phyloP scores from a whole-genome alignment of 352 stramenopile genomes.

The Globisporangium nagaii region DNA sequence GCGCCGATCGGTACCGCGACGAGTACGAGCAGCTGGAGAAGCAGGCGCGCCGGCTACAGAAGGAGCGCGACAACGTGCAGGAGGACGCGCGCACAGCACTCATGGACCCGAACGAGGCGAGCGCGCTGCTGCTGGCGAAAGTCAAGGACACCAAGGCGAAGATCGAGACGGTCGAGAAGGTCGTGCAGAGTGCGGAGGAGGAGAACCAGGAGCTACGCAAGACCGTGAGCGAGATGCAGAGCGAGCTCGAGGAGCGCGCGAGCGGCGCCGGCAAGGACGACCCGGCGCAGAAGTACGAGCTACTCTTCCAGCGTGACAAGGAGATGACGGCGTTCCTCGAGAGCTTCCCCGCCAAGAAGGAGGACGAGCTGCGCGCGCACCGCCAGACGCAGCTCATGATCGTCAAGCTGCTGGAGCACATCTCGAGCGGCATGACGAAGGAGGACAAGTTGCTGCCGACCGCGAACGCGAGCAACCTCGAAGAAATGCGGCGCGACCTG shows the following conservation, averaged over 20 bases:
- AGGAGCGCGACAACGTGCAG: slow-evolving; percentile 69
- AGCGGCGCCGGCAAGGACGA: slow-evolving; percentile 61
- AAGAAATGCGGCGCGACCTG: slow-evolving; percentile 87
- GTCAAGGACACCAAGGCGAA: slow-evolving; percentile 86
- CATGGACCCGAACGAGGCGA: slow-evolving; percentile 88
- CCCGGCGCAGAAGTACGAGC: slow-evolving; percentile 78
- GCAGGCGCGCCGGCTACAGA: slow-evolving; percentile 59
- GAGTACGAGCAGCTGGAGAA: slow-evolving; percentile 74
- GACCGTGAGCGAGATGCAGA: slow-evolving; percentile 46
- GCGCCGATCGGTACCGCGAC: slow-evolving; percentile 60
- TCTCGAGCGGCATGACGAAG: slow-evolving; percentile 58
- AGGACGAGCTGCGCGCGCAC: slow-evolving; percentile 50
- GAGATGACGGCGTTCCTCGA: slow-evolving; percentile 91
- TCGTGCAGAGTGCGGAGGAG: slow-evolving; percentile 38
- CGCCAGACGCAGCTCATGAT: slow-evolving; percentile 70
- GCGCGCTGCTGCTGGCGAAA: slow-evolving; percentile 73
- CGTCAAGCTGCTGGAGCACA: slow-evolving; percentile 89
- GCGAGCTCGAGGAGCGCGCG: slow-evolving; percentile 56
- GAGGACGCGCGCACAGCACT: slow-evolving; percentile 80
- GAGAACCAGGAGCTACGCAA: slow-evolving; percentile 59
- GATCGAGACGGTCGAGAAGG: slow-evolving; percentile 67
- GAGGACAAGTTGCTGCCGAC: slow-evolving; percentile 74
- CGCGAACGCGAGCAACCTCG: slow-evolving; percentile 51
- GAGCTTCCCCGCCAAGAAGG: slow-evolving; percentile 68
- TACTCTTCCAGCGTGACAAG: slow-evolving; percentile 85